Base-by-base conservation (phyloP, 495 filamentous ascomycete species). In the Penicillium nucicola region DNA sequence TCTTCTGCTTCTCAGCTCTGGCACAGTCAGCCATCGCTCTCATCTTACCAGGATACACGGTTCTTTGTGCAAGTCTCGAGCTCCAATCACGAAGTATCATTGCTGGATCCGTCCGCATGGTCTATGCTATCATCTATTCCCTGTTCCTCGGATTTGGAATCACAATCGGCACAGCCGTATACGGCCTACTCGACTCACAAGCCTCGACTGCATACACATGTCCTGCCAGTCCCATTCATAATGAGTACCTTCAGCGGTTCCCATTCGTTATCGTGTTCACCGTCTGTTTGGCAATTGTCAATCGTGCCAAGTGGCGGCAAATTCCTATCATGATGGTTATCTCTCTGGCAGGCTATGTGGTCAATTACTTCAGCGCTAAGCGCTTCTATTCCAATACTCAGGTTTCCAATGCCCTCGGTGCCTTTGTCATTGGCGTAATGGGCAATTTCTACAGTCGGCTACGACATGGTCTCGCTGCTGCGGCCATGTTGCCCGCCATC, bases 71-170 rank as follows among this genome's bases (percentile, higher is more conserved):
- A 7, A 86, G 83, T 39, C 78, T 97, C 23, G 92, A 97, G 65
- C 81, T 97, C 0, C 92, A 97, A 65, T 92, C 87, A 8, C 79
- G 82, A 44, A 86, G 84, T 50, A 85, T 97, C 41, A 86, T 97
- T 5, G 90, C 92, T 14, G 92, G 92, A 2, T 92, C 89, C 5
- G 88, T 96, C 10, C 88, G 92, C 39, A 92, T 97, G 86, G 89
- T 97, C 5, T 96, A 97, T 55, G 90, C 92, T 7, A 87, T 97
- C 46, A 92, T 97, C 25, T 97, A 97, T 68, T 92, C 92, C 1
- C 77, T 97, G 2, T 95, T 97, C 68, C 84, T 97, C 7, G 92
- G 92, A n/a, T 97, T 92, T 58, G 93, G 92, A 6, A 96, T 97
- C 57, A 97, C 93, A 5, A 89, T 97, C 31, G 92, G 92, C 20